phyloP scores from a whole-genome alignment of 768 basidiomycete genomes.

The Xerocomellus chrysenteron region DNA sequence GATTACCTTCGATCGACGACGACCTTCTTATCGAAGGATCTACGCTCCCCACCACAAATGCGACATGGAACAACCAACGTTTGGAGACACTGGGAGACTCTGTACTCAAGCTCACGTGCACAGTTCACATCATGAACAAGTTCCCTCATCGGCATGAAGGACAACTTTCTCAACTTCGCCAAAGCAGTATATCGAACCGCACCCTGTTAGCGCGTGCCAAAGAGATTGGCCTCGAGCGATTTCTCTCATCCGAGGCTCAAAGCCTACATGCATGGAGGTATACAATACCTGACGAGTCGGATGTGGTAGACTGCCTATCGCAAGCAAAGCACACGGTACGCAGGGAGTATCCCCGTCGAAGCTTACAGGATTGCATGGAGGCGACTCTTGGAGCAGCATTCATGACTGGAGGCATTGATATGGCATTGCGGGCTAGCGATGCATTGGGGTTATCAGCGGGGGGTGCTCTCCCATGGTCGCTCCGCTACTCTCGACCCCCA shows the following conservation, averaged over 20 bases:
- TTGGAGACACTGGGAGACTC: slow-evolving; percentile 87
- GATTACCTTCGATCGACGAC: slow-evolving; percentile 58
- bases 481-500: slow-evolving; percentile 46
- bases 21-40: slow-evolving; percentile 69
- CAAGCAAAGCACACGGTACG: slow-evolving; percentile 32
- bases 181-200: slow-evolving; percentile 65
- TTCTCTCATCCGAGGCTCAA: slow-evolving; percentile 58
- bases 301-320: slow-evolving; percentile 30
- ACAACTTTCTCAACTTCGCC: slow-evolving; percentile 66
- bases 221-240: slow-evolving; percentile 59
- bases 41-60: slow-evolving; percentile 64
- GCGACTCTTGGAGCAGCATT: slow-evolving; percentile 79
- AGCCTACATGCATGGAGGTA: slow-evolving; percentile 61
- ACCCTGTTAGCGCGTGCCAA: slow-evolving; percentile 68
- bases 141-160: slow-evolving; percentile 83
- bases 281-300: slow-evolving; percentile 39
- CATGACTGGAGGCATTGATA: slow-evolving; percentile 65
- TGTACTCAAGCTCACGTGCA: slow-evolving; percentile 73
- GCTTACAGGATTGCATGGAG: slow-evolving; percentile 88
- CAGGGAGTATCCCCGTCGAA: slow-evolving; percentile 60
- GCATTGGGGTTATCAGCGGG: slow-evolving; percentile 73
- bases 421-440: slow-evolving; percentile 64
- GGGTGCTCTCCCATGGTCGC: slow-evolving; percentile 63
- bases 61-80: slow-evolving; percentile 78
- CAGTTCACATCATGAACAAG: slow-evolving; percentile 74